Percentiles rank a stretch among this genome's conserved stretches.
Evolutionary conservation across 2,329 filamentous ascomycete genomes (phyloP).

Genomic region (Stachybotrys chlorohalonatus): DNA sequence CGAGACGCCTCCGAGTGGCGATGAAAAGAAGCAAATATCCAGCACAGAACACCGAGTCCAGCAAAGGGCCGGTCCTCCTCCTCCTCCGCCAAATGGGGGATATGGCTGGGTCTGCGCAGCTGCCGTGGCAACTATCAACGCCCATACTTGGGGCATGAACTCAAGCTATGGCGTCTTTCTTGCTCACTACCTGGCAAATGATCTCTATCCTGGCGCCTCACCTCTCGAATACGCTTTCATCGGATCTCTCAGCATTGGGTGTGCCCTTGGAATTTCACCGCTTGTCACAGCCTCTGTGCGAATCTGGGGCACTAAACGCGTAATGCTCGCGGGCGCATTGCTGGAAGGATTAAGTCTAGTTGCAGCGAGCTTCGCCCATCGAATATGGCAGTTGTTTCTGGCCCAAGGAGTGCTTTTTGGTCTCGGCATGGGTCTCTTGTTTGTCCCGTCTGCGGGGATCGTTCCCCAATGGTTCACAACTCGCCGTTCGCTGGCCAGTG

Average conservation of each 20-base stretch:
- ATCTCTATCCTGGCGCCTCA: conserved; percentile 54
- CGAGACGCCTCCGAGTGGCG: neutral
- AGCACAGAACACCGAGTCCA: neutral
- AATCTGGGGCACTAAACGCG: conserved; percentile 51
- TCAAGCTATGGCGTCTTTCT: conserved; percentile 40
- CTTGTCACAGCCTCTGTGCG: conserved; percentile 54
- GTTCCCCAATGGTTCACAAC: conserved; percentile 68
- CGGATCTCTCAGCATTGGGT: conserved; percentile 34
- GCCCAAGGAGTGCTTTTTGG: conserved; percentile 70
- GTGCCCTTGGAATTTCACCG: conserved; percentile 58
- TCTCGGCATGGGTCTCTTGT: conserved; percentile 69
- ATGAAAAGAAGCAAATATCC: neutral
- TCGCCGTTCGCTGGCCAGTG: conserved; percentile 59
- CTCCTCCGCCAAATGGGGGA: conserved; percentile 46
- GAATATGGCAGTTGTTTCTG: conserved; percentile 70
- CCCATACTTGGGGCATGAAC: conserved; percentile 69
- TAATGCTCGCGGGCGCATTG: conserved; percentile 54
- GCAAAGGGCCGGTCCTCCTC: neutral
- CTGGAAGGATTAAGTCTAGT: conserved; percentile 58
- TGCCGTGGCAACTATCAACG: conserved; percentile 44
- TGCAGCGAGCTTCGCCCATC: conserved; percentile 56
- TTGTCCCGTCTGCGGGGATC: conserved; percentile 59
- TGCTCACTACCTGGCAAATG: conserved; percentile 45
- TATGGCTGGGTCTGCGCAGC: conserved; percentile 40
- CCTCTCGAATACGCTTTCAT: conserved; percentile 67